Base-by-base conservation (phyloP, 2,329 filamentous ascomycete species). In the Cladosporium halotolerans region DNA sequence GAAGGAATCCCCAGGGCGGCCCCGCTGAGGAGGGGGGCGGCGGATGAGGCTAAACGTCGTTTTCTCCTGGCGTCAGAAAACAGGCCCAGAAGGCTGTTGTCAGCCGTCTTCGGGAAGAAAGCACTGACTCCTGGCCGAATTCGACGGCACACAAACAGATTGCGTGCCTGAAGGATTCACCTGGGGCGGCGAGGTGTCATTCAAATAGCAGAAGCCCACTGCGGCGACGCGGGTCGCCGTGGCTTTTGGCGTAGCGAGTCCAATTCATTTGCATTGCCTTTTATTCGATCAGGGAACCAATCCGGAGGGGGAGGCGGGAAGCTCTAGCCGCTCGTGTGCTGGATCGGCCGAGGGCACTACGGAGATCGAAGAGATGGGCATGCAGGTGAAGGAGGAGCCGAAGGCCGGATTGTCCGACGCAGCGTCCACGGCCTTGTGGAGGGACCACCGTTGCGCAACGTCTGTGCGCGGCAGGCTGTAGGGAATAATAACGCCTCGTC, bases 311-410 rank as follows among this genome's bases (percentile, higher is more conserved):
- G 1, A 28, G 23, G 5, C 23, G 23, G 23, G 23, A 28, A 28
- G 23, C 23, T 36, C 32, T 40, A 43, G 40, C 32, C 40, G 48
- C 40, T 8, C 28, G 19, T 16, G 40, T 44, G 32, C 31, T 42
- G 48, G 48, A 51, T 51, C 31, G 31, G n/a, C 48, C 40, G 40
- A 44, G 16, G 48, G 32, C 31, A 34, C 40, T 51, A 51, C 48
- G 48, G 48, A 51, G 45, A 53, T 47, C 33, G 42, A 23, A 33
- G 45, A 16, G 40, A 44, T 41, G 47, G 42, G 47, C 31, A 49
- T 52, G 36, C 49, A 41, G 50, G 42, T 46, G 44, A 32, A 39
- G 33, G 50, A 53, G 50, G 50, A 53, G 50, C 50, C 50, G 50
- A 53, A 53, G 34, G 50, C 50, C 44, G 50, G 44, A 53, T 46